Evolutionary conservation across 2,329 filamentous ascomycete species (phyloP).

Genomic region (Tolypocladium album): DNA sequence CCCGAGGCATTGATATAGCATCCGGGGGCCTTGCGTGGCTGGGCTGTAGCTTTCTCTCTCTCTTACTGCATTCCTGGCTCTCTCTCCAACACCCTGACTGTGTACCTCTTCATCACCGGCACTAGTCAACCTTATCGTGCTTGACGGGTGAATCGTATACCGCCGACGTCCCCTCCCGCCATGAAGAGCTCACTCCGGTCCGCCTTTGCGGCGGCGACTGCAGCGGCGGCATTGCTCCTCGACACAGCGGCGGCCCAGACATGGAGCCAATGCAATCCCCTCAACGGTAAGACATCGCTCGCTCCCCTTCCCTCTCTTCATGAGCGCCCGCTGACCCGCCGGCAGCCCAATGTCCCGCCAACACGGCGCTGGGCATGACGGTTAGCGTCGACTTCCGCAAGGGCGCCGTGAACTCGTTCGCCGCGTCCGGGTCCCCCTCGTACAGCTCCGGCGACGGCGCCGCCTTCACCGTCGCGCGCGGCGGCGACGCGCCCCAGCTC

Average conservation of each 20-base stretch:
- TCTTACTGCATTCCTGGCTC: neutral
- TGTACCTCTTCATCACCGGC: neutral
- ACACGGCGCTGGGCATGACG: slow-evolving; percentile 75
- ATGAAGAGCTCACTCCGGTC: neutral
- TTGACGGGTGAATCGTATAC: neutral
- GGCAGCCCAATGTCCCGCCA: slow-evolving; percentile 54
- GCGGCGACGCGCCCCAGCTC: slow-evolving; percentile 79
- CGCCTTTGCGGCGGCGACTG: slow-evolving; percentile 1
- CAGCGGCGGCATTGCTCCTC: slow-evolving; percentile 8
- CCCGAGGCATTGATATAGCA: neutral
- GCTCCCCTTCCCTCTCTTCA: neutral
- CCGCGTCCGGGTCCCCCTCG: slow-evolving; percentile 53
- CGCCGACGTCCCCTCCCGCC: neutral
- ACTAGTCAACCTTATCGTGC: neutral
- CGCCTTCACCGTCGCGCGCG: slow-evolving; percentile 65
- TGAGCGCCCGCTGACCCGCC: neutral
- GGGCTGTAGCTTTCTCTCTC: neutral
- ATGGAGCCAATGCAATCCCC: slow-evolving; percentile 16
- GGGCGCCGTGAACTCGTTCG: slow-evolving; percentile 70
- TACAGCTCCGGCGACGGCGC: slow-evolving; percentile 65
- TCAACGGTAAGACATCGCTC: slow-evolving; percentile 17
- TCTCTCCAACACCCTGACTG: neutral
- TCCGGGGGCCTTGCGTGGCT: neutral
- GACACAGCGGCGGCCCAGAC: slow-evolving; percentile 23
- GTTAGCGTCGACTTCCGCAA: slow-evolving; percentile 75